Percentiles rank a stretch among this genome's conserved stretches.
Evolutionary conservation across 148 eudicot species (phyloP).

Genomic region (Diospyros kaki): DNA sequence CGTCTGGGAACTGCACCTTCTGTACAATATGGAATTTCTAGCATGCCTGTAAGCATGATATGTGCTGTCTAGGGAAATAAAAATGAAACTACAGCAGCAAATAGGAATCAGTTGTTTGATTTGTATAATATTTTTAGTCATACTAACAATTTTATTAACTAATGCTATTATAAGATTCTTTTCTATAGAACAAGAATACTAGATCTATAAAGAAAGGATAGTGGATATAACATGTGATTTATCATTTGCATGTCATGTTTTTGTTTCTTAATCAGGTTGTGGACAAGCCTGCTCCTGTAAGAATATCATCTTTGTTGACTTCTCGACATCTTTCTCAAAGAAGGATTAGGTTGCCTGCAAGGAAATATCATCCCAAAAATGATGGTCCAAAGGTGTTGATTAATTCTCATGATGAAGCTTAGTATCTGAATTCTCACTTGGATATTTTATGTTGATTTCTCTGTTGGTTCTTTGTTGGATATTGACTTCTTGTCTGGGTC

Average conservation of each 20-base stretch:
- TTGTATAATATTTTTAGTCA: not conserved
- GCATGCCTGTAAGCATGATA: constrained; percentile 68
- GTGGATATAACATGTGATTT: constrained; percentile 1
- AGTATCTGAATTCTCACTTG: not conserved
- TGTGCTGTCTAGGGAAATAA: not conserved
- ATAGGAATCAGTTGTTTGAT: constrained; percentile 4
- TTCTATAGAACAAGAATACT: too few relatives aligned
- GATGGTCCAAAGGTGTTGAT: constrained; percentile 66
- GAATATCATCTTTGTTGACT: constrained; percentile 83
- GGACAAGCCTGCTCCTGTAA: constrained; percentile 80
- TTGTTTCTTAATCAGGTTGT: constrained; percentile 55
- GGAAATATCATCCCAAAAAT: constrained; percentile 79
- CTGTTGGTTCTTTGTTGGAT: not conserved
- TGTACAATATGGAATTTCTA: constrained; percentile 92
- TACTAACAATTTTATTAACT: not conserved
- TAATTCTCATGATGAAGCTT: not conserved
- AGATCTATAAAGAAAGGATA: too few relatives aligned
- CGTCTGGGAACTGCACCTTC: constrained; percentile 77
- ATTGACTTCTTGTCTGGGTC: not conserved
- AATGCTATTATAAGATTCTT: not conserved
- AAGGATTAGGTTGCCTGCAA: constrained; percentile 81
- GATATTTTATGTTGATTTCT: not conserved
- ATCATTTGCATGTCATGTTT: constrained; percentile 10
- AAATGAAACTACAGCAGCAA: not conserved
- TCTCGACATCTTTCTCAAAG: constrained; percentile 92